phyloP scores from a whole-genome alignment of 495 filamentous ascomycete species.

The Trichoderma asperelloides region DNA sequence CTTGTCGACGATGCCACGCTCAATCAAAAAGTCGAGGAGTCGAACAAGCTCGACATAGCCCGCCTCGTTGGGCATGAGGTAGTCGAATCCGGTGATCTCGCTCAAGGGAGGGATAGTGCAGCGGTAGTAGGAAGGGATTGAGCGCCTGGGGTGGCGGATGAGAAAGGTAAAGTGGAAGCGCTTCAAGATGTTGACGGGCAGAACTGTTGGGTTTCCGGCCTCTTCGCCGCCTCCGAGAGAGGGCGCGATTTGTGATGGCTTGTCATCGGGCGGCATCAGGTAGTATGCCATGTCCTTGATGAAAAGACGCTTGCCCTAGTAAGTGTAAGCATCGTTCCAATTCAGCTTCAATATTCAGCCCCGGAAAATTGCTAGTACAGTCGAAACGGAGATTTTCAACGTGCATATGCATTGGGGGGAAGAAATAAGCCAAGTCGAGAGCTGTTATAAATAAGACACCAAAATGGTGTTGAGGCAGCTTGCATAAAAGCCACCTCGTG shows the following conservation, averaged over 20 bases:
- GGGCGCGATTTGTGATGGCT: slow-evolving; percentile 61
- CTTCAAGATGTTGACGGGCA: slow-evolving; percentile 59
- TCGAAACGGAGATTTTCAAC: not conserved
- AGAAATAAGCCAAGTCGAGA: too few relatives aligned
- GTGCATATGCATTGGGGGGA: too few relatives aligned
- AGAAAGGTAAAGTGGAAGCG: slow-evolving; percentile 93
- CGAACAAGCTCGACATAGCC: slow-evolving; percentile 82
- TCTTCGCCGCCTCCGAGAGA: slow-evolving; percentile 49
- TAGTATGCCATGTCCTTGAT: slow-evolving; percentile 98
- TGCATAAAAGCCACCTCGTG: not conserved
- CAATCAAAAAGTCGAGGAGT: slow-evolving; percentile 71
- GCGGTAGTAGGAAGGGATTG: slow-evolving; percentile 87
- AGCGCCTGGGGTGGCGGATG: slow-evolving; percentile 81
- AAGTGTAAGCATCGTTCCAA: slow-evolving; percentile 9
- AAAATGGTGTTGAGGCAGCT: not conserved
- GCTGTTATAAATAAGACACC: not conserved
- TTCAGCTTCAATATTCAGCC: not conserved
- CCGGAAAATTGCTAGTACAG: too few relatives aligned
- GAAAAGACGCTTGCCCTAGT: slow-evolving; percentile 74
- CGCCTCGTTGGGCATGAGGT: slow-evolving; percentile 78
- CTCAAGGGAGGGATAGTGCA: slow-evolving; percentile 89
- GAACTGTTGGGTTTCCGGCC: slow-evolving; percentile 69
- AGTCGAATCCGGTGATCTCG: slow-evolving; percentile 70
- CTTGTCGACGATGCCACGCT: slow-evolving; percentile 44
- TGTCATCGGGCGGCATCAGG: slow-evolving; percentile 62